phyloP scores from a whole-genome alignment of 2,329 filamentous ascomycete genomes.

The Raffaelea albimanens region DNA sequence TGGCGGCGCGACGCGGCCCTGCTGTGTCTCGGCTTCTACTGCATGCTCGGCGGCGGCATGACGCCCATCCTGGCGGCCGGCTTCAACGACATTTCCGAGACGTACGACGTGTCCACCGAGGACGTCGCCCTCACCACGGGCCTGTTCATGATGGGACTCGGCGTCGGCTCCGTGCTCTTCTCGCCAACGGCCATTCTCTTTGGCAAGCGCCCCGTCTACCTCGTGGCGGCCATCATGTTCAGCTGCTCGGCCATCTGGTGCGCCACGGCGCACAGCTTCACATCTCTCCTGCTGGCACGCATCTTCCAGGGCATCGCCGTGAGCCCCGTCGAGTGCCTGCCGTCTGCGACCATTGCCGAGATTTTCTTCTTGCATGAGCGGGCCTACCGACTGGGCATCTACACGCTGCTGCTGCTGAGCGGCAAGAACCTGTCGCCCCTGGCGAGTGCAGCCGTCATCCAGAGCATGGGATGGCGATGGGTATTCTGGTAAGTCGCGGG shows the following conservation, averaged over 20 bases:
- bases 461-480: constrained; percentile 76
- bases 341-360: constrained; percentile 88
- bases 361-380: constrained; percentile 95
- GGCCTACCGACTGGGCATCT: constrained; percentile 87
- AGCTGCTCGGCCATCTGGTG: constrained; percentile 73
- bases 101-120: constrained; percentile 56
- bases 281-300: constrained; percentile 69
- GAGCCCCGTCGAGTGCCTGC: constrained; percentile 84
- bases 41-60: constrained; percentile 87
- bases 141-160: constrained; percentile 88
- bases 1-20: constrained; percentile 75
- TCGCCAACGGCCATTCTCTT: constrained; percentile 86
- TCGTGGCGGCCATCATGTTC: constrained; percentile 69
- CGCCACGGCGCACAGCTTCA: constrained; percentile 70
- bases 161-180: constrained; percentile 72
- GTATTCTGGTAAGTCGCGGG: constrained; percentile 66
- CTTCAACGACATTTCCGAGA: constrained; percentile 67
- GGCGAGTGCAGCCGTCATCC: constrained; percentile 76
- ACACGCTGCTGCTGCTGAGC: constrained; percentile 77
- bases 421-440: constrained; percentile 87
- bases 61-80: constrained; percentile 84
- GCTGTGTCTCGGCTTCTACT: constrained; percentile 80
- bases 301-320: constrained; percentile 84
- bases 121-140: constrained; percentile 80
- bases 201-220: constrained; percentile 85